phyloP scores from a whole-genome alignment of 345 rosid genomes.

The Eucalyptus viminalis region DNA sequence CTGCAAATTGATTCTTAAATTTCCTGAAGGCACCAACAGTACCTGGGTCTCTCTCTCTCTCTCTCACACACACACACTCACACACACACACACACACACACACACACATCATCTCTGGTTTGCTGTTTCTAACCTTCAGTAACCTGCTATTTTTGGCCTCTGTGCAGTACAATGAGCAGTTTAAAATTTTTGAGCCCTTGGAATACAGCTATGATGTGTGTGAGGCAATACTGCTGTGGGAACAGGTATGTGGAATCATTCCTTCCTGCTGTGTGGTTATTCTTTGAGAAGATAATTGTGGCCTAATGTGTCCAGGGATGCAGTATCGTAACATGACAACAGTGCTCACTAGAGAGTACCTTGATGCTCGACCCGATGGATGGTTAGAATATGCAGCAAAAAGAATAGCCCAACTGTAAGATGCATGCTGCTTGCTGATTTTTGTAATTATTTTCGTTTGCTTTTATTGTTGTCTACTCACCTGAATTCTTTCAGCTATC shows the following conservation, averaged over 20 bases:
- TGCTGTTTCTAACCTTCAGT: background rate
- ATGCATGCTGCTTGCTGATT: background rate
- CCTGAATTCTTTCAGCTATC: background rate
- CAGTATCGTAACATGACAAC: slow-evolving; percentile 99
- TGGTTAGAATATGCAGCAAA: slow-evolving; percentile 93
- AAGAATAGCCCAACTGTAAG: slow-evolving; percentile 91
- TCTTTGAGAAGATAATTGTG: background rate
- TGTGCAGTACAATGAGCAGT: slow-evolving; percentile 76
- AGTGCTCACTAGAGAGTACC: slow-evolving; percentile 85
- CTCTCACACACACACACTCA: background rate
- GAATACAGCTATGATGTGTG: slow-evolving; percentile 84
- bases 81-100: background rate
- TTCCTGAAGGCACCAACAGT: slow-evolving; percentile 90
- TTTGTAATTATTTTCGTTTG: background rate
- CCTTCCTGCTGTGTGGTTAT: background rate
- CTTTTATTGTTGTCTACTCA: background rate
- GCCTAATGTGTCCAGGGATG: slow-evolving; percentile 13
- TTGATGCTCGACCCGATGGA: slow-evolving; percentile 86
- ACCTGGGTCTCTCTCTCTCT: slow-evolving; percentile 55
- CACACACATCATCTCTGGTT: background rate
- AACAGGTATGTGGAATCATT: slow-evolving; percentile 52
- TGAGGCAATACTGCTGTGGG: slow-evolving; percentile 87
- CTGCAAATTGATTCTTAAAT: slow-evolving; percentile 74
- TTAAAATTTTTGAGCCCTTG: slow-evolving; percentile 73
- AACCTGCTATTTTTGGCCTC: background rate